phyloP scores from a whole-genome alignment of 805 yeast species.

The Metschnikowia peoriensis region DNA sequence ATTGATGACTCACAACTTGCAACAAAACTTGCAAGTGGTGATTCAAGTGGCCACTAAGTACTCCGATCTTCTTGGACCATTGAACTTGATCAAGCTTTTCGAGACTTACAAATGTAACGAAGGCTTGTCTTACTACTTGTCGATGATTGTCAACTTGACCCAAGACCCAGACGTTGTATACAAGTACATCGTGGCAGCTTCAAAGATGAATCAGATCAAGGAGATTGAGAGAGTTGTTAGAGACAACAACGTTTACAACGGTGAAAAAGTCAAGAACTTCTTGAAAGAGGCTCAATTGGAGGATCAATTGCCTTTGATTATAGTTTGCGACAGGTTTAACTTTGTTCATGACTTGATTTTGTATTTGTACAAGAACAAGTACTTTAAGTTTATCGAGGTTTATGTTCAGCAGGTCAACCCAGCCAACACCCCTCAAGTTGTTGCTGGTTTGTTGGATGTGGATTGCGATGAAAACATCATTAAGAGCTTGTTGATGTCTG shows the following conservation, averaged over 20 bases:
- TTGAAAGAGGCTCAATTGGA: slow-evolving; percentile 90
- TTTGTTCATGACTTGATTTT: slow-evolving; percentile 92
- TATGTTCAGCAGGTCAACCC: slow-evolving; percentile 98
- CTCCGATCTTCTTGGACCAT: slow-evolving; percentile 88
- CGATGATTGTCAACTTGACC: slow-evolving; percentile 88
- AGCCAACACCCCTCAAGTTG: slow-evolving; percentile 90
- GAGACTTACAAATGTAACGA: slow-evolving; percentile 91
- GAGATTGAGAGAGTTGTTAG: slow-evolving; percentile 96
- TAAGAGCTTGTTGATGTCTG: slow-evolving; percentile 75
- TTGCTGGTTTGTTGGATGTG: slow-evolving; percentile 94
- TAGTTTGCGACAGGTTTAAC: slow-evolving; percentile 90
- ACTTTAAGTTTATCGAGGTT: slow-evolving; percentile 94
- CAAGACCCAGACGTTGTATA: slow-evolving; percentile 94
- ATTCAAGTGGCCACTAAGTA: slow-evolving; percentile 96
- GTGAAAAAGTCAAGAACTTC: slow-evolving; percentile 96
- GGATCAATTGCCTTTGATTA: slow-evolving; percentile 93
- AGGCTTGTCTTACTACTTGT: slow-evolving; percentile 91
- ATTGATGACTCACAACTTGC: slow-evolving; percentile 72
- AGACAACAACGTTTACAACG: slow-evolving; percentile 90
- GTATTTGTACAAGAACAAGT: slow-evolving; percentile 92
- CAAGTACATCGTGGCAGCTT: slow-evolving; percentile 94
- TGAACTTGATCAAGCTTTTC: slow-evolving; percentile 80
- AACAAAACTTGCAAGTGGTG: slow-evolving; percentile 86
- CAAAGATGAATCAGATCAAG: slow-evolving; percentile 81
- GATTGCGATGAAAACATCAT: slow-evolving; percentile 93